Evolutionary conservation across 163 green algal genomes (phyloP), one percentile per base, ranked within the genome.

Genomic region (Scenedesmus sp.): DNA sequence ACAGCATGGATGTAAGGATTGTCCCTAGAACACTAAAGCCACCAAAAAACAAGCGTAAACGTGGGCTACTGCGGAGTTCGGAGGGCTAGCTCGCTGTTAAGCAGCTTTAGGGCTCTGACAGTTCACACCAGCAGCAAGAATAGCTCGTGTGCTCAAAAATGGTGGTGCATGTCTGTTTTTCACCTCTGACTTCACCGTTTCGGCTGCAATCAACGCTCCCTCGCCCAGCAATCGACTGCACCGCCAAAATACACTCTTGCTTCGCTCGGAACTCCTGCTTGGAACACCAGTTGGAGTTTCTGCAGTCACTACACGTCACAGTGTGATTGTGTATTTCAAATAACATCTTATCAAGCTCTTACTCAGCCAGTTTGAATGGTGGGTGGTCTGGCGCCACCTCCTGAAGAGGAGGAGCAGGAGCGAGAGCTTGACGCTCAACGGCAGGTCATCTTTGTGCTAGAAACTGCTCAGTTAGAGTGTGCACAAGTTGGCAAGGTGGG

Each of bases 401-500:
- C 88, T 0, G 59, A 89, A 30, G 93, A 96, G 42, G 94, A 95
- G 24, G 95, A 96, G 89, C 81, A 94, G 33, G 87, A 91, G 44
- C 78, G 88, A 24, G 81, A 88, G n/a, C 46, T 89, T 0, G 92
- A 92, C 18, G 78, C 86, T 26, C 80, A 86, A 24, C 91, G 88
- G 40, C 93, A 93, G n/a, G 97, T 99, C 0, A 96, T 98, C 6
- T 99, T 99, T 90, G 94, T 99, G 30, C 92, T 99, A 46, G 98
- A 99, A 86, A 96, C 97, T 43, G 98, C 98, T 0, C 97, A 96
- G 68, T 92, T 99, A 30, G 97, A 99, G 93, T 92, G 93, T 2
- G 98, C 95, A 37, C 99, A 99, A 94, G 96, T 99, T 12, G 98
- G 98, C 83, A 99, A 99, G 94, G 96, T 97, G 24, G 40, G 89